Evolutionary conservation across 2,329 filamentous ascomycete genomes (phyloP).

Genomic region (Aspergillus sp.): DNA sequence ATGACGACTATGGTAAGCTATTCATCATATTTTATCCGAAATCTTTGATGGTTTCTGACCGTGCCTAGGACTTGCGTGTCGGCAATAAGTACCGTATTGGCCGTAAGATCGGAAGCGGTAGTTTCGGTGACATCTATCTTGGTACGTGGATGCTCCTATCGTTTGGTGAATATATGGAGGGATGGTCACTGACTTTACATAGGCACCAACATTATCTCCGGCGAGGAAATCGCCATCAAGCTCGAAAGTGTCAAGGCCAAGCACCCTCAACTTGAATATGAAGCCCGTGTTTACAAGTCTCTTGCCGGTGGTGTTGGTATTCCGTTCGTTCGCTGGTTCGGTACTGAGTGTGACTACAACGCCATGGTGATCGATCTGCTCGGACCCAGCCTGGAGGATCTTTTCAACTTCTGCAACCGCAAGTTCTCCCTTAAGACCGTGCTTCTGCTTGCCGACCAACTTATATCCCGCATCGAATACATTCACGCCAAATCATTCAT

Average conservation of each 20-base stretch:
- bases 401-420: constrained; percentile 99
- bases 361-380: constrained; percentile 98
- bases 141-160: constrained; percentile 48
- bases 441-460: constrained; percentile 90
- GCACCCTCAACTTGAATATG: constrained; percentile 98
- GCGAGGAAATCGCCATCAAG: constrained; percentile 99
- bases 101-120: constrained; percentile 96
- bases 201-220: constrained; percentile 99
- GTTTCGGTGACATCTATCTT: constrained; percentile 97
- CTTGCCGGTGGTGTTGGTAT: constrained; percentile 97
- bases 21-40: not conserved
- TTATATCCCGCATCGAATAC: constrained; percentile 99
- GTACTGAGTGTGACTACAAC: constrained; percentile 99
- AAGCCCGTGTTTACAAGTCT: constrained; percentile 83
- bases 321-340: constrained; percentile 98
- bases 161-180: not conserved
- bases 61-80: constrained; percentile 89
- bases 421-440: constrained; percentile 99
- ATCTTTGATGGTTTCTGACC: constrained; percentile 18
- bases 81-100: constrained; percentile 99
- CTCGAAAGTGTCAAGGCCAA: constrained; percentile 99
- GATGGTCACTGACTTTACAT: constrained; percentile 12
- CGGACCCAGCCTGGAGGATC: constrained; percentile 90
- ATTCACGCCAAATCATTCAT: constrained; percentile 99
- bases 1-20: constrained; percentile 42